Base-by-base conservation (phyloP, 495 filamentous ascomycete genomes). In the Lepraria neglecta region DNA sequence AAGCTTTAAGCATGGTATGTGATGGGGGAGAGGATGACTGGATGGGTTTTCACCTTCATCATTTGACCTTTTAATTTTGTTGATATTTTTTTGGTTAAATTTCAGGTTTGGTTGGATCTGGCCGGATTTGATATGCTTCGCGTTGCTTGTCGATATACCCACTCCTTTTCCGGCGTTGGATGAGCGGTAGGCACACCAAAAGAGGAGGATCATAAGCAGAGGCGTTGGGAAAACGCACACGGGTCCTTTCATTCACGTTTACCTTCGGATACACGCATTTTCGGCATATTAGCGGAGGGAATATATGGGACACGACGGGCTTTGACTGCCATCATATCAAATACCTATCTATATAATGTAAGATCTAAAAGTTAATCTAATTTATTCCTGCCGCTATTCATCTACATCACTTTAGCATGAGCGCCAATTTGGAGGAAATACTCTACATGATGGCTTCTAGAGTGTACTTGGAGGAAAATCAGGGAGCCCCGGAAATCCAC, bases 1-100 rank as follows among this genome's bases (percentile, higher is more conserved):
- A 89, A 85, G 38, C 56, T 40, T 55, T 64, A 46, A 52, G 31
- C 12, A 21, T 35, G 31, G 9, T 35, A 15, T 35, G 10, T 35
- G n/a, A 11, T 21, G n/a, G 17, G 9, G n/a, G 31, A 17, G 30
- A 54, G 15, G 9, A n/a, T n/a, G 28, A 1, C 6, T 38, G 28
- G 31, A 21, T 38, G 0, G 51, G 4, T 28, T 21, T 19, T 30
- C 14, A 9, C 10, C 35, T 24, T 4, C 15, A 31, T 33, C 6
- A 6, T 38, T 38, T 38, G 2, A 6, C 6, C 12, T 38, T 38
- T 38, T 38, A 3, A 17, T 35, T 54, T 6, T n/a, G 4, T 35
- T 38, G 19, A 10, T 54, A 30, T 11, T 44, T 28, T 24, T 9
- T 53, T 21, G 38, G 3, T 14, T 10, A 11, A 12, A 14, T 30